Conservation (phyloP, 805 yeast genomes). For the Alloascoidea africana region DNA sequence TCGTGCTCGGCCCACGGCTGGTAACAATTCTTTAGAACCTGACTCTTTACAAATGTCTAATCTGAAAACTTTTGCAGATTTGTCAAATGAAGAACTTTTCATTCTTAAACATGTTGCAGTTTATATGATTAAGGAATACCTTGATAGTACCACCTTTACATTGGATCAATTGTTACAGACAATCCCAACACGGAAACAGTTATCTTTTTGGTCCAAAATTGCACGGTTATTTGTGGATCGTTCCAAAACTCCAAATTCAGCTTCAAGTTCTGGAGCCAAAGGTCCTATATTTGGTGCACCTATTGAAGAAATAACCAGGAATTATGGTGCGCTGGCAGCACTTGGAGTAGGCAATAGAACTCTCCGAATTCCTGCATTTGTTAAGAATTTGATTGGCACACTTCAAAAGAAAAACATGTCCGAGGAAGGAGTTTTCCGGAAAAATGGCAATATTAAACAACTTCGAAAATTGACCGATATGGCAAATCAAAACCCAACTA, state of each 20-base stretch:
- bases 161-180: neutral
- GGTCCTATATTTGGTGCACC: constrained; percentile 73
- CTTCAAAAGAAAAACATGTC: constrained; percentile 87
- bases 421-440: constrained; percentile 89
- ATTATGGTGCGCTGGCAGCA: constrained; percentile 71
- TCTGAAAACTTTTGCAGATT: neutral
- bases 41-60: neutral
- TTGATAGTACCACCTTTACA: neutral
- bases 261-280: neutral
- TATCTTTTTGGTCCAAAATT: constrained; percentile 6
- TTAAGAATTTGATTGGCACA: constrained; percentile 76
- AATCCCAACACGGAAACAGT: neutral
- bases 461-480: constrained; percentile 57
- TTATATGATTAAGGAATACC: neutral
- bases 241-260: neutral
- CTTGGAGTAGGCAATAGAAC: constrained; percentile 71
- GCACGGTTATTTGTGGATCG: constrained; percentile 21
- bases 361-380: constrained; percentile 66
- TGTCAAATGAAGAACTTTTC: neutral
- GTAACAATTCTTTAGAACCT: neutral
- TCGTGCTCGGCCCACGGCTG: too few relatives aligned
- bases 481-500: constrained; percentile 61
- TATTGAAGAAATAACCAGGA: constrained; percentile 47
- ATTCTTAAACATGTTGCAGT: neutral
- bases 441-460: constrained; percentile 86